Conservation (phyloP, 345 rosid species). For the Hypericum perforatum region DNA sequence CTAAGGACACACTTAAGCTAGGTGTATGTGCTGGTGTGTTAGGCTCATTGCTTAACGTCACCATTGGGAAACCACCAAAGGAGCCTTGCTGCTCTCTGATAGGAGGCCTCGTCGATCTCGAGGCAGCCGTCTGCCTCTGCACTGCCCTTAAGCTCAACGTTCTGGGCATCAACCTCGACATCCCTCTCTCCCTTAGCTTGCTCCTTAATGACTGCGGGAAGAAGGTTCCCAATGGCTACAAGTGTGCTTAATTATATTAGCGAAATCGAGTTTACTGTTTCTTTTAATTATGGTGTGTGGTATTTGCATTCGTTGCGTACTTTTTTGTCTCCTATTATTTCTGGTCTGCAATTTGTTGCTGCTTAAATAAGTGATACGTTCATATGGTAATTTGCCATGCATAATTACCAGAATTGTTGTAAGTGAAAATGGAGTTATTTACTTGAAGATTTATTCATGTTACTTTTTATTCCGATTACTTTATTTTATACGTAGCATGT, state of each 20-base stretch:
- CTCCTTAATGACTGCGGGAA: conserved; percentile 41
- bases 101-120: conserved; percentile 39
- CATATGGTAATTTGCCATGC: too few relatives aligned
- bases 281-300: too few relatives aligned
- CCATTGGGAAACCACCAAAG: conserved; percentile 38
- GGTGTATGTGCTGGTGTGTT: conserved; percentile 44
- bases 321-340: too few relatives aligned
- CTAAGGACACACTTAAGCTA: conserved; percentile 40
- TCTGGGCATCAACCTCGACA: conserved; percentile 41
- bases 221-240: conserved; percentile 34
- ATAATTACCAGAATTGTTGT: too few relatives aligned
- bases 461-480: too few relatives aligned
- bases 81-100: conserved; percentile 42
- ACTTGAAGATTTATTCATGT: too few relatives aligned
- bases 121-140: conserved; percentile 51
- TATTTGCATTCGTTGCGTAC: too few relatives aligned
- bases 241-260: conserved; percentile 13
- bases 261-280: too few relatives aligned
- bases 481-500: too few relatives aligned
- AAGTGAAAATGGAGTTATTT: too few relatives aligned
- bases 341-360: too few relatives aligned
- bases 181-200: conserved; percentile 40
- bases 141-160: conserved; percentile 42
- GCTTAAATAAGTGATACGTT: too few relatives aligned
- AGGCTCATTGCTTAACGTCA: conserved; percentile 37